These are phyloP conservation scores for Rosa multiflora DNA, from an alignment of 306 rosid genomes.

Conservation along the genomic window DNA sequence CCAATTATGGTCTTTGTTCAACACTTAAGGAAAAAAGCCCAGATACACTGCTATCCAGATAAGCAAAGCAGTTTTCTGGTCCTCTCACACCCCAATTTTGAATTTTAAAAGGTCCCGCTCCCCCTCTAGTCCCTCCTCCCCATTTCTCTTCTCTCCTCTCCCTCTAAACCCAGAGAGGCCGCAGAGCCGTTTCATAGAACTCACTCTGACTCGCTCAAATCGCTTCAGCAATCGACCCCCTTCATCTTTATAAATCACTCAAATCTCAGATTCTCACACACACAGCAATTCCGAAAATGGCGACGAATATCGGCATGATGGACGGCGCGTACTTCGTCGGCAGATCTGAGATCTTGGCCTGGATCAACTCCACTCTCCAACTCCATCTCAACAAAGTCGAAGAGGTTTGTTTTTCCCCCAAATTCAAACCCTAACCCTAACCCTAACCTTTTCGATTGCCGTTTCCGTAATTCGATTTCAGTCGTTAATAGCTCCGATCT, in stretches of 20 bases:
- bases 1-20: not conserved
- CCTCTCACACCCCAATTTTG: not conserved
- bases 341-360: conserved; percentile 83
- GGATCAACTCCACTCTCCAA: conserved; percentile 94
- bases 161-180: conserved; percentile 16
- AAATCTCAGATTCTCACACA: not conserved
- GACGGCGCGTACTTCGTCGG: conserved; percentile 95
- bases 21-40: not conserved
- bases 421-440: not conserved
- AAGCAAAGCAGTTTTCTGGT: not conserved
- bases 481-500: conserved; percentile 9
- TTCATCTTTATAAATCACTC: not conserved
- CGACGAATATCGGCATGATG: conserved; percentile 91
- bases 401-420: conserved; percentile 38
- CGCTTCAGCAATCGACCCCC: not conserved
- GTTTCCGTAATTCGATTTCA: not conserved
- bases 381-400: conserved; percentile 90
- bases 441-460: not conserved
- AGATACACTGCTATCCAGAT: not conserved
- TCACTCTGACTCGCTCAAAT: conserved; percentile 5
- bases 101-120: conserved; percentile 6
- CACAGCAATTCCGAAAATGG: conserved; percentile 44
- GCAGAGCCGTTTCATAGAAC: conserved; percentile 12
- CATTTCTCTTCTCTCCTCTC: not conserved
- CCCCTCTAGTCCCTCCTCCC: not conserved